Percentiles rank a stretch among this genome's conserved stretches.
phyloP scores from a whole-genome alignment of 1,139 yeast genomes.

The Geotrichum klebahnii region DNA sequence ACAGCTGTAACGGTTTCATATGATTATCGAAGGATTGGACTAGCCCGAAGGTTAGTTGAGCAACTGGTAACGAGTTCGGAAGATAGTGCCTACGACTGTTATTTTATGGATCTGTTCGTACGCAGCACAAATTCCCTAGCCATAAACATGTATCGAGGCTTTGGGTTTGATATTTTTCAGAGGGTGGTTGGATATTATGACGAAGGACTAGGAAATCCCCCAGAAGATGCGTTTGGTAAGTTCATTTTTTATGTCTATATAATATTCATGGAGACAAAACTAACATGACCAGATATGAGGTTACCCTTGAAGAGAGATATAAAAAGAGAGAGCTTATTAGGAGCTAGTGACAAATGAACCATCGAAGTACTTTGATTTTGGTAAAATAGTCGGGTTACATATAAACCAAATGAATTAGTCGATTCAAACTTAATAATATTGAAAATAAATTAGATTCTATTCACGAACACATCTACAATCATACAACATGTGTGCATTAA shows the following conservation, averaged over 20 bases:
- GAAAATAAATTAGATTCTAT: background rate
- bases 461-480: background rate
- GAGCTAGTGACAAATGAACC: constrained; percentile 21
- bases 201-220: constrained; percentile 46
- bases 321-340: constrained; percentile 33
- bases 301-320: constrained; percentile 54
- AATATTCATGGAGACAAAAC: too few species aligned
- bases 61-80: constrained; percentile 71
- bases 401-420: background rate
- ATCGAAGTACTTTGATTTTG: too few species aligned
- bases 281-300: constrained; percentile 39
- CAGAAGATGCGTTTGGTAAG: constrained; percentile 89
- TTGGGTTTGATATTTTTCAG: constrained; percentile 81
- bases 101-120: constrained; percentile 86
- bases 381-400: background rate
- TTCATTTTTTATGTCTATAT: constrained; percentile 26
- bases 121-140: constrained; percentile 80
- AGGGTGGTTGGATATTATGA: constrained; percentile 90
- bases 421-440: too few species aligned
- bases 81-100: constrained; percentile 50
- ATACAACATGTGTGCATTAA: background rate
- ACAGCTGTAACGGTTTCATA: constrained; percentile 92
- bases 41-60: constrained; percentile 68
- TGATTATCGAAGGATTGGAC: constrained; percentile 75
- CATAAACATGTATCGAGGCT: constrained; percentile 70